Conservation (phyloP, 306 rosid genomes). For the Ammopiptanthus mongolicus region DNA sequence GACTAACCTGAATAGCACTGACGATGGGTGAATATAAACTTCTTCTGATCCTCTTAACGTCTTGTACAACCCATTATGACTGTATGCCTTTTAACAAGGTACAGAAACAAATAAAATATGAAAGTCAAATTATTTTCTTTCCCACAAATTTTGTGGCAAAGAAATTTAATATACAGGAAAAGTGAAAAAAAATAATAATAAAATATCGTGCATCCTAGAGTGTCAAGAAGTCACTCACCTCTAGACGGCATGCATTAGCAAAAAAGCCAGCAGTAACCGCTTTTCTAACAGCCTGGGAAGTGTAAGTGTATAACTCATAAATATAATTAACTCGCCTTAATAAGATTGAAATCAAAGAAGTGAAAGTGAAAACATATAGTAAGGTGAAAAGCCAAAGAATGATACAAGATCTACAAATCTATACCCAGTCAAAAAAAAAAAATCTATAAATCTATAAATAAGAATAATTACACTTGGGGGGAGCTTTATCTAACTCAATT, state of each 20-base stretch:
- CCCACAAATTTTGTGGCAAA: not conserved
- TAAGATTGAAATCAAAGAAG: not conserved
- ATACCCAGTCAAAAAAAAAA: too few species aligned
- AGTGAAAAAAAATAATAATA: conserved; percentile 17
- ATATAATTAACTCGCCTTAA: not conserved
- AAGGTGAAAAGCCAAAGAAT: not conserved
- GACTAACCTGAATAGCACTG: conserved; percentile 83
- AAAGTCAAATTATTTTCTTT: conserved; percentile 1
- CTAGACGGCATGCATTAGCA: conserved; percentile 69
- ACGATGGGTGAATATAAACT: conserved; percentile 88
- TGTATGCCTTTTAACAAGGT: conserved; percentile 53
- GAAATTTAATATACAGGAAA: not conserved
- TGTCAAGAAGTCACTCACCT: conserved; percentile 44
- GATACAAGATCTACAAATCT: not conserved
- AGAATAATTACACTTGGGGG: not conserved
- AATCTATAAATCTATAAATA: too few species aligned
- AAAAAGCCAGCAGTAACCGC: conserved; percentile 82
- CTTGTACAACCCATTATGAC: conserved; percentile 82
- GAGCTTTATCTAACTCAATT: not conserved
- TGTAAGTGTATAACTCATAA: not conserved
- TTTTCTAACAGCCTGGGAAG: conserved; percentile 68
- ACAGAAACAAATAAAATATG: conserved; percentile 8
- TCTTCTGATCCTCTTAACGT: conserved; percentile 83
- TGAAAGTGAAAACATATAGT: not conserved
- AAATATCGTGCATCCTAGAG: not conserved